A percentile compares a stretch with the other conserved stretches of the same genome.
Conservation (phyloP, 495 filamentous ascomycete genomes). For the Penicillium mononematosum region DNA sequence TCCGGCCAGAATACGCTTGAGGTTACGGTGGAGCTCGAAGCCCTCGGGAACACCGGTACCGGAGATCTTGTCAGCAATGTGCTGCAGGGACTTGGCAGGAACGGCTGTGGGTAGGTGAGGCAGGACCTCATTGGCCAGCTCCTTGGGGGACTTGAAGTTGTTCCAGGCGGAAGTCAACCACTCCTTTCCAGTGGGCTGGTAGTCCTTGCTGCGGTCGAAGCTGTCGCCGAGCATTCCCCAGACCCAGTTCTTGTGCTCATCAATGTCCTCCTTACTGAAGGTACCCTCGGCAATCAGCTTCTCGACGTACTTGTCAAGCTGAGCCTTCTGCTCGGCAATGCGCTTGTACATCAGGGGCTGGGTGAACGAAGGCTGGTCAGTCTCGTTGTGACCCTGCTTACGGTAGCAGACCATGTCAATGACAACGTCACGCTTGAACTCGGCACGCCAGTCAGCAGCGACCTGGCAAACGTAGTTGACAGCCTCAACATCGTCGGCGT, state of each 20-base stretch:
- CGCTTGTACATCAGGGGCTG: constrained; percentile 99
- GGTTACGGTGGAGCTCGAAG: constrained; percentile 87
- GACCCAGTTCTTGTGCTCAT: constrained; percentile 99
- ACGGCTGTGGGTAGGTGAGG: constrained; percentile 90
- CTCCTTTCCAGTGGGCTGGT: constrained; percentile 93
- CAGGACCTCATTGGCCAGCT: constrained; percentile 89
- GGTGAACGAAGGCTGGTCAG: constrained; percentile 98
- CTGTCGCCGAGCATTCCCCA: constrained; percentile 98
- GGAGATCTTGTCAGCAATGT: constrained; percentile 76
- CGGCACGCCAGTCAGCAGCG: constrained; percentile 93
- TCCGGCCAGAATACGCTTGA: constrained; percentile 91
- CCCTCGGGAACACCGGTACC: constrained; percentile 69
- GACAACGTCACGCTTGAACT: constrained; percentile 96
- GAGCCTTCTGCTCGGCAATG: constrained; percentile 73
- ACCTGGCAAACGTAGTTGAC: constrained; percentile 98
- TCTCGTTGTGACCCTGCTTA: constrained; percentile 99
- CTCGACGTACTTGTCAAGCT: constrained; percentile 84
- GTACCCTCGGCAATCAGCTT: constrained; percentile 85
- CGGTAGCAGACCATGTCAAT: constrained; percentile 98
- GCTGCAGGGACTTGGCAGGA: constrained; percentile 62
- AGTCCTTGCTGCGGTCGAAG: constrained; percentile 95
- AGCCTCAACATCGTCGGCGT: constrained; percentile 96
- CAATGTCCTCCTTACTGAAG: constrained; percentile 96
- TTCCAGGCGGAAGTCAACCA: constrained; percentile 99
- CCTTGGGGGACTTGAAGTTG: constrained; percentile 98